Percentiles rank a stretch among this genome's conserved stretches.
These are phyloP conservation scores for Neurospora crassa DNA, from an alignment of 2,329 filamentous ascomycete species.

Conservation along the genomic window DNA sequence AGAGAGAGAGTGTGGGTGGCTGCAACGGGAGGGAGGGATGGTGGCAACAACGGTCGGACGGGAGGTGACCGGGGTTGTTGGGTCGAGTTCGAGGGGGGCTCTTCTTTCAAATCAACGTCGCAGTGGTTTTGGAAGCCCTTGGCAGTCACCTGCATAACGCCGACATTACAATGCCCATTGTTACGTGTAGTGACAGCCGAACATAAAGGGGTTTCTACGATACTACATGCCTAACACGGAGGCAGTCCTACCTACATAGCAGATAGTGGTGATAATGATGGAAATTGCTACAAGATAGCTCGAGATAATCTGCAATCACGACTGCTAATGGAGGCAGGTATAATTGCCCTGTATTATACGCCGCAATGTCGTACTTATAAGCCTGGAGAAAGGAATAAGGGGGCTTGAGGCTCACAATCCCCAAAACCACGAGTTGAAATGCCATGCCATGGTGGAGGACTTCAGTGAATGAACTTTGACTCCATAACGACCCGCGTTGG, in stretches of 20 bases:
- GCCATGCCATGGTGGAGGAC: background rate
- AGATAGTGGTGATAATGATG: background rate
- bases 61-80: background rate
- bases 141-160: background rate
- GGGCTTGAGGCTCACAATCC: background rate
- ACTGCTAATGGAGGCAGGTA: background rate
- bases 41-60: background rate
- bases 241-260: too few species aligned
- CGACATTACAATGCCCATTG: background rate
- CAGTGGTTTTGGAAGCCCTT: background rate
- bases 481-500: background rate
- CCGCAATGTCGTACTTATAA: background rate
- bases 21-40: background rate
- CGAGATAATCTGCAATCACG: background rate
- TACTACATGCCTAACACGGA: background rate
- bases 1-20: background rate
- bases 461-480: background rate
- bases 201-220: background rate
- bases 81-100: too few species aligned
- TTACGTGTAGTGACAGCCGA: background rate
- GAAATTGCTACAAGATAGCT: background rate
- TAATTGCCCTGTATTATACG: background rate
- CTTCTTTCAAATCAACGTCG: background rate
- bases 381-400: background rate
- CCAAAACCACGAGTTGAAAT: background rate